Percentiles rank a stretch among this genome's conserved stretches.
phyloP scores from a whole-genome alignment of 768 basidiomycete genomes.

The Hygrocybe punicea region DNA sequence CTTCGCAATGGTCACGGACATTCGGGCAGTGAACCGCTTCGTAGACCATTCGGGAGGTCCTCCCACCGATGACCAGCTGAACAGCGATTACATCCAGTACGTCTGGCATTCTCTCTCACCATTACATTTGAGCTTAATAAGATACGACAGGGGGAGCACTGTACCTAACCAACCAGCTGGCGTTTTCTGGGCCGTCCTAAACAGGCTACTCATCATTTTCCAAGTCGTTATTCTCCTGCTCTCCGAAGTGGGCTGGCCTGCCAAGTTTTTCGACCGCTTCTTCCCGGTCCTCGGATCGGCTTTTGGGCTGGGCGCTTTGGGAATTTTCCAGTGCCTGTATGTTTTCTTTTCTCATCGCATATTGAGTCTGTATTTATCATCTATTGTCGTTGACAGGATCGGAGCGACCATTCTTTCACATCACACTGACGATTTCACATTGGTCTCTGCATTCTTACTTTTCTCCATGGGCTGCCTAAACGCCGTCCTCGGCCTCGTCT shows the following conservation, averaged over 20 bases:
- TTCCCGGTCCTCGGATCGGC: conserved; percentile 82
- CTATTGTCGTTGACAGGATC: conserved; percentile 46
- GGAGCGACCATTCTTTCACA: conserved; percentile 72
- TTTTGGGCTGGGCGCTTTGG: conserved; percentile 85
- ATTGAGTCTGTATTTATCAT: not conserved
- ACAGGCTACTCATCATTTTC: conserved; percentile 82
- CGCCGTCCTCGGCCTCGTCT: conserved; percentile 72
- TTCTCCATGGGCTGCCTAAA: conserved; percentile 91
- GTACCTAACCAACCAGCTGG: conserved; percentile 91
- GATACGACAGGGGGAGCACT: conserved; percentile 55
- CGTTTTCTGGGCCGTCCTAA: conserved; percentile 87
- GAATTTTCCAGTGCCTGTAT: conserved; percentile 82
- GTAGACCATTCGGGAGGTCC: conserved; percentile 30
- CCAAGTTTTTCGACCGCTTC: conserved; percentile 73
- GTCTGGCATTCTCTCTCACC: conserved; percentile 23
- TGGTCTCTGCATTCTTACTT: conserved; percentile 88
- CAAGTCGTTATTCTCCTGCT: conserved; percentile 77
- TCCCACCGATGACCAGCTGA: conserved; percentile 33
- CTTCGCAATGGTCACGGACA: conserved; percentile 66
- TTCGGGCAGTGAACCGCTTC: conserved; percentile 71
- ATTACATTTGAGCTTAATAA: not conserved
- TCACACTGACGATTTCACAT: conserved; percentile 82
- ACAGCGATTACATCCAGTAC: conserved; percentile 79
- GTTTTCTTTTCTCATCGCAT: conserved; percentile 25
- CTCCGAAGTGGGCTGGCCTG: conserved; percentile 81